Percentiles rank a stretch among this genome's conserved stretches.
phyloP scores from a whole-genome alignment of 257 asterid genomes.

The Mentha longifolia region DNA sequence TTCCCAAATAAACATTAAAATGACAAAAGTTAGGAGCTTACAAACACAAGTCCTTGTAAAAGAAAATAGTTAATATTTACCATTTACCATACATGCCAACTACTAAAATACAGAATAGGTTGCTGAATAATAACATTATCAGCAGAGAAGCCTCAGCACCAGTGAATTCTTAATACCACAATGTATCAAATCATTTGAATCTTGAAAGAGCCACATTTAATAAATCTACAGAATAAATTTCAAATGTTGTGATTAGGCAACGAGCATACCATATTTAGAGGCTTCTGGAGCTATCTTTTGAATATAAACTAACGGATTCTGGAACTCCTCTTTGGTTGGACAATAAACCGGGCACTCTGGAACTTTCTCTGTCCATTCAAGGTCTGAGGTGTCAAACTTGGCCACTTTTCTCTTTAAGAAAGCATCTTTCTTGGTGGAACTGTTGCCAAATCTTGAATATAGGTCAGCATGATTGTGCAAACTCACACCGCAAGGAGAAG shows the following conservation, averaged over 20 bases:
- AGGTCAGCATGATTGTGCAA: constrained; percentile 46
- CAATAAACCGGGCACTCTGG: constrained; percentile 87
- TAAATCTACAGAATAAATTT: not conserved
- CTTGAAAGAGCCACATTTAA: constrained; percentile 7
- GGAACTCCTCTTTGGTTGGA: constrained; percentile 87
- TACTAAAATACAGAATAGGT: not conserved
- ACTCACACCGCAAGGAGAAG: constrained; percentile 85
- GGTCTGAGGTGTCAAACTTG: constrained; percentile 69
- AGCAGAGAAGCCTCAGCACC: not conserved
- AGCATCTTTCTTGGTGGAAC: constrained; percentile 54
- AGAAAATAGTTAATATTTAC: not conserved
- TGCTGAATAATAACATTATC: constrained; percentile 10
- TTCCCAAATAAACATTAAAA: constrained; percentile 1
- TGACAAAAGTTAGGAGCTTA: not conserved
- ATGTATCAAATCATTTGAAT: not conserved
- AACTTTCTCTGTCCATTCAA: constrained; percentile 84
- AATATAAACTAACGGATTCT: constrained; percentile 86
- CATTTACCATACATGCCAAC: constrained; percentile 7
- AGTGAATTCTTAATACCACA: not conserved
- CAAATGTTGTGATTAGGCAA: not conserved
- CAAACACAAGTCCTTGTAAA: not conserved
- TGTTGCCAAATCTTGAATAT: constrained; percentile 46
- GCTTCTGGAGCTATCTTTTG: constrained; percentile 98
- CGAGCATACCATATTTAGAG: constrained; percentile 77
- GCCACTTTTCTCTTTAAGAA: constrained; percentile 69